phyloP scores from a whole-genome alignment of 345 rosid species.

The Eucalyptus sideroxylon region DNA sequence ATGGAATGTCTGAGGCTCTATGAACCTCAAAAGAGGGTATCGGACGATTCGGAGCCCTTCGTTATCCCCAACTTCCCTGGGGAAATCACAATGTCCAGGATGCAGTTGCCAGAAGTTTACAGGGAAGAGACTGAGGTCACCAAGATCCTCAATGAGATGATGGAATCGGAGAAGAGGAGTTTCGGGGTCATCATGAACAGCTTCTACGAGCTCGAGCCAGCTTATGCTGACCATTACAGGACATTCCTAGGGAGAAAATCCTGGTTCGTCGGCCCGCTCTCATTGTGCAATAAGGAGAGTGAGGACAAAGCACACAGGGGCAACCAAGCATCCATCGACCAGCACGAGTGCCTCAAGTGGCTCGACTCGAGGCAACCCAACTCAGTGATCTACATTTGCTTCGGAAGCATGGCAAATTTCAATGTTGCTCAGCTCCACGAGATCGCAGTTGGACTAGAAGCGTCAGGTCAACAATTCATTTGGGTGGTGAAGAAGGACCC shows the following conservation, averaged over 20 bases:
- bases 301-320: constrained; percentile 27
- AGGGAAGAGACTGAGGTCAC: neutral
- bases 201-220: neutral
- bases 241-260: neutral
- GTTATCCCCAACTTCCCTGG: neutral
- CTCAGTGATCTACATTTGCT: constrained; percentile 33
- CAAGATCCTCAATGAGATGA: neutral
- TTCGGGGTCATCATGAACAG: neutral
- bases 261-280: neutral
- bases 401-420: constrained; percentile 20
- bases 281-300: constrained; percentile 1
- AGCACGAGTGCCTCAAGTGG: constrained; percentile 30
- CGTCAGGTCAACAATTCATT: constrained; percentile 23
- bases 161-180: neutral
- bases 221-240: neutral
- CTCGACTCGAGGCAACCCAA: constrained; percentile 17
- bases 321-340: constrained; percentile 1
- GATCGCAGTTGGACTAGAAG: constrained; percentile 29
- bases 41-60: neutral
- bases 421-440: constrained; percentile 11
- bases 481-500: constrained; percentile 26
- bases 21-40: neutral
- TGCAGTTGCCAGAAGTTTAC: neutral
- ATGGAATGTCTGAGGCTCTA: neutral
- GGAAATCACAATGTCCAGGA: neutral